Percentiles rank a stretch among this genome's conserved stretches.
Conservation (phyloP, 2,329 filamentous ascomycete genomes). For the Cadophora sp. region DNA sequence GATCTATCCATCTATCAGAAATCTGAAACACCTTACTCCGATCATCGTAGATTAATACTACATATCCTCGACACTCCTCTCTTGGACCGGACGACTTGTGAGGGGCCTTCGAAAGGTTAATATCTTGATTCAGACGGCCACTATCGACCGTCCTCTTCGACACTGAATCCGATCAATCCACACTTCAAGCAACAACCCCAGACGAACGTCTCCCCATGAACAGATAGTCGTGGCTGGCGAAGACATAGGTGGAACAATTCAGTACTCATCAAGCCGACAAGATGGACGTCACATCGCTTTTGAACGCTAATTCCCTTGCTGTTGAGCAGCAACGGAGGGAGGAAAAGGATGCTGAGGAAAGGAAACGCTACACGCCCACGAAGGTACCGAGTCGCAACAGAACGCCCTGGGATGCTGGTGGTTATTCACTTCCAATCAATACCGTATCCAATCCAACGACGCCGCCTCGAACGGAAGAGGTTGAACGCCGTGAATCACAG, state of each 20-base stretch:
- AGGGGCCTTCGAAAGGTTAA: constrained; percentile 32
- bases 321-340: constrained; percentile 38
- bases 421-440: constrained; percentile 45
- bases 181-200: constrained; percentile 12
- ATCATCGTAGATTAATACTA: constrained; percentile 37
- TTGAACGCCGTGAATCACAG: constrained; percentile 37
- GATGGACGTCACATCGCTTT: constrained; percentile 45
- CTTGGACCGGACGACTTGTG: constrained; percentile 31
- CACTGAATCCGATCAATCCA: constrained; percentile 14
- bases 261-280: constrained; percentile 25
- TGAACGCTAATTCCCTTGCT: constrained; percentile 41
- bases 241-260: neutral
- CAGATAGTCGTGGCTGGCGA: constrained; percentile 3
- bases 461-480: constrained; percentile 27
- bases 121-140: constrained; percentile 33
- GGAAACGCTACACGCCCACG: constrained; percentile 26
- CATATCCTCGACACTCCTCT: constrained; percentile 35
- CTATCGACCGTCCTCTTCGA: constrained; percentile 13
- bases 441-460: constrained; percentile 31
- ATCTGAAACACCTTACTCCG: constrained; percentile 39
- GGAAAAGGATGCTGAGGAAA: constrained; percentile 28
- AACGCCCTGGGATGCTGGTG: constrained; percentile 46
- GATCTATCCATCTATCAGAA: constrained; percentile 36
- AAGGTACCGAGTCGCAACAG: constrained; percentile 38
- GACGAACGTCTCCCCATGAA: neutral